Base-by-base conservation (phyloP, 352 stramenopile species). In the Phytophthora kernoviae region DNA sequence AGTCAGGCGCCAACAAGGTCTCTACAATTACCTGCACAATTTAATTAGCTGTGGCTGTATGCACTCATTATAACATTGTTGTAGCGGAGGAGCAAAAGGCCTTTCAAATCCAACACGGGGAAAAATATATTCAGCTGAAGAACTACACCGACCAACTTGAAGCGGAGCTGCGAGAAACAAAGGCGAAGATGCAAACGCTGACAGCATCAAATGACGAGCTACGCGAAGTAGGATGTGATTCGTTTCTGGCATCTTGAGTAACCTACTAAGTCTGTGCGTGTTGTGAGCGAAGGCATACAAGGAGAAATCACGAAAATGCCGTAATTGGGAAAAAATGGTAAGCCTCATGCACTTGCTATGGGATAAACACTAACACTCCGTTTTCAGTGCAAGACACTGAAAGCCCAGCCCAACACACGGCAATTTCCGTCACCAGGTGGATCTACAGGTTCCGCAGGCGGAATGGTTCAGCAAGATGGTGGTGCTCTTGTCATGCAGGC, bases 291-390 rank as follows among this genome's bases (percentile, higher is more conserved):
- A 43, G 86, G 84, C 86, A 24, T 95, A 93, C 77, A 93, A 93
- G 44, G 86, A 95, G 26, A 95, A 93, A 52, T 87, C 86, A 10
- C 59, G 84, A 42, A 93, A 93, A 71, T 95, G 86, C 61, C 68
- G 86, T 11, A 93, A 93, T 64, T 95, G 84, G 83, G 86, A 95
- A 63, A 95, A 93, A 66, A 93, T 95, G 84, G 86, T 87, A 56
- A 45, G 54, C 15, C 20, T n/a, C 41, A 1, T n/a, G 5, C 27
- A 43, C 34, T 26, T 26, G 24, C 12, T 9, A 32, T 44, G 7
- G 15, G 37, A 52, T 36, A 10, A 10, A 2, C 4, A 30, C 39
- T 75, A 39, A 71, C 53, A 0, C 5, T 45, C n/a, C n/a, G 14
- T 21, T 18, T 48, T 37, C 18, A 90, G 79, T 93, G 79, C 77